These are phyloP conservation scores for Meyerozyma athensensis DNA, from an alignment of 1,139 yeast species.

Conservation along the genomic window DNA sequence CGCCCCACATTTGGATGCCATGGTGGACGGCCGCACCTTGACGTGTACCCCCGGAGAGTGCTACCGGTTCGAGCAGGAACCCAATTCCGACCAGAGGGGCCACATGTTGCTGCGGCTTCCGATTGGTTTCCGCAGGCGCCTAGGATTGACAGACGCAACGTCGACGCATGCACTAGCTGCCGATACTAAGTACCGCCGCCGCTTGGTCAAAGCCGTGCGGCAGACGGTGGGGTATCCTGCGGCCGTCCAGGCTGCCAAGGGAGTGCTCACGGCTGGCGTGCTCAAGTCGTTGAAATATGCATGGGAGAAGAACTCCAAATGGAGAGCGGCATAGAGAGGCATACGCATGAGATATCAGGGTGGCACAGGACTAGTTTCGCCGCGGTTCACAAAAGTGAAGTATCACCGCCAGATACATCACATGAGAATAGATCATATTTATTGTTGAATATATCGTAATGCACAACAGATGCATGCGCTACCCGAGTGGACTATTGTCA, in stretches of 20 bases:
- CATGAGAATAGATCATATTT: too few relatives aligned
- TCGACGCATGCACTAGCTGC: conserved; percentile 18
- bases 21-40: conserved; percentile 18
- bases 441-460: too few relatives aligned
- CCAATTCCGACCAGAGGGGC: neutral
- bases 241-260: conserved; percentile 71
- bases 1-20: conserved; percentile 47
- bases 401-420: too few relatives aligned
- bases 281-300: conserved; percentile 71
- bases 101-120: neutral
- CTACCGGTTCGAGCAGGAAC: neutral
- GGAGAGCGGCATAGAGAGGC: neutral
- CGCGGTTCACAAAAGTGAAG: too few relatives aligned
- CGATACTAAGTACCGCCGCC: conserved; percentile 32
- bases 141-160: neutral
- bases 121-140: neutral
- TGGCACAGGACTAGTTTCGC: too few relatives aligned
- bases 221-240: conserved; percentile 68
- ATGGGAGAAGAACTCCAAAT: conserved; percentile 55
- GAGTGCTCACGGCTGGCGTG: conserved; percentile 83
- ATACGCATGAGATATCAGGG: too few relatives aligned
- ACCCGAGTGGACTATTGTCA: too few relatives aligned
- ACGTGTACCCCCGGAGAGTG: conserved; percentile 4
- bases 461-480: too few relatives aligned
- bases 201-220: conserved; percentile 44